These are phyloP conservation scores for Coriolopsis trogii DNA, from an alignment of 1,284 basidiomycete species.

Conservation along the genomic window DNA sequence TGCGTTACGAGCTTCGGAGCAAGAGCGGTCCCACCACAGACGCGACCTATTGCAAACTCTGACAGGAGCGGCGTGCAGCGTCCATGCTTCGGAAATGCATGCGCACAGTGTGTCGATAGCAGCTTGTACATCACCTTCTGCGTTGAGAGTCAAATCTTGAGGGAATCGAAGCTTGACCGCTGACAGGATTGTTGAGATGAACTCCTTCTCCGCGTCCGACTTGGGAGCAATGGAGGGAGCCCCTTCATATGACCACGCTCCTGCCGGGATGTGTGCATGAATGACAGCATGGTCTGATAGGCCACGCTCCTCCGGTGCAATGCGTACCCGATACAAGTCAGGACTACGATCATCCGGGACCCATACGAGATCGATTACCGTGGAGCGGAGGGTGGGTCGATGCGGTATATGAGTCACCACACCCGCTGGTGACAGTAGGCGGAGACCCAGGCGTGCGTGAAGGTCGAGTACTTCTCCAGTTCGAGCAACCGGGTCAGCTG, in stretches of 20 bases:
- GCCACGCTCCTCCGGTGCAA: no score
- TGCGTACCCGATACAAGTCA: no score
- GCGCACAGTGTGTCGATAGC: background rate
- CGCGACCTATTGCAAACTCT: conserved; percentile 1
- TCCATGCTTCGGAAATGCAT: background rate
- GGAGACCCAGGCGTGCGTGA: background rate
- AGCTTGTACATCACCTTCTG: background rate
- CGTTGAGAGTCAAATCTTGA: background rate
- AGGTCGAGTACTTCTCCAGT: background rate
- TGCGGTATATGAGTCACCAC: no score
- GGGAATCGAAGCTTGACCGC: background rate
- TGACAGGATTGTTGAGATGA: background rate
- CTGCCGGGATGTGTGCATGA: no score
- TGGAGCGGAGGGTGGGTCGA: background rate
- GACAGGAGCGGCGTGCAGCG: background rate
- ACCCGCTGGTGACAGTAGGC: background rate
- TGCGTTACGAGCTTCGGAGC: background rate
- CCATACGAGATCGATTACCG: background rate
- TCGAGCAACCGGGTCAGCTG: no score
- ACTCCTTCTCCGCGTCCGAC: background rate
- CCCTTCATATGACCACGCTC: conserved; percentile 3
- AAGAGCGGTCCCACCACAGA: conserved; percentile 5
- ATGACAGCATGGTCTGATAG: no score
- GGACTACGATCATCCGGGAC: background rate
- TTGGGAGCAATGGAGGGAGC: background rate